Evolutionary conservation across 2,329 filamentous ascomycete genomes (phyloP).

Genomic region (Neofusicoccum umdonicola): DNA sequence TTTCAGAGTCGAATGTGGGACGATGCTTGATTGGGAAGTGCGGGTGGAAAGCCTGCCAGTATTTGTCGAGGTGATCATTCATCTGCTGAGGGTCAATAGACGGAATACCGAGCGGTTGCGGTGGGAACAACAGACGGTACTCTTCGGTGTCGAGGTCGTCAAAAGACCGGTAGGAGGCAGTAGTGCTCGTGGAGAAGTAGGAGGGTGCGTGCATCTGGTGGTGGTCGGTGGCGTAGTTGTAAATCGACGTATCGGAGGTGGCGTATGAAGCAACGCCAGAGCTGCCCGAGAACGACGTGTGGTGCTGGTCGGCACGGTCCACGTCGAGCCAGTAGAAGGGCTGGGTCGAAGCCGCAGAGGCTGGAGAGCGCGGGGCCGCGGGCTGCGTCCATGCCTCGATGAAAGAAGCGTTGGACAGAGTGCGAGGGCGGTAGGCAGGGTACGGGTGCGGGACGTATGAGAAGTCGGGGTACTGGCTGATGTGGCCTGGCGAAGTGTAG

Average conservation of each 20-base stretch:
- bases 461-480: conserved; percentile 17
- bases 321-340: conserved; percentile 18
- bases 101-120: conserved; percentile 33
- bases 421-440: conserved; percentile 30
- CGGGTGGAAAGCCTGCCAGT: conserved; percentile 47
- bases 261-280: conserved; percentile 15
- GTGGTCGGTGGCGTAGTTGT: conserved; percentile 14
- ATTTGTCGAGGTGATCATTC: conserved; percentile 44
- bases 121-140: conserved; percentile 33
- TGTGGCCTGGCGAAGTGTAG: conserved; percentile 28
- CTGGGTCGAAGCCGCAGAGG: conserved; percentile 31
- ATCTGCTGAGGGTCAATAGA: conserved; percentile 23
- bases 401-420: conserved; percentile 37
- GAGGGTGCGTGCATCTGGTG: conserved; percentile 14
- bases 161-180: conserved; percentile 29
- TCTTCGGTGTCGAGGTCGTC: conserved; percentile 38
- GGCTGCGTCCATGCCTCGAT: conserved; percentile 24
- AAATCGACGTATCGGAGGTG: conserved; percentile 18
- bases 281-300: conserved; percentile 13
- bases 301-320: conserved; percentile 7
- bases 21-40: conserved; percentile 45
- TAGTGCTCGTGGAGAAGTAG: conserved; percentile 14
- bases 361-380: conserved; percentile 27
- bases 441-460: conserved; percentile 16
- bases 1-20: conserved; percentile 36